Conservation (phyloP, 345 rosid genomes). For the Anastatica hierochuntica region DNA sequence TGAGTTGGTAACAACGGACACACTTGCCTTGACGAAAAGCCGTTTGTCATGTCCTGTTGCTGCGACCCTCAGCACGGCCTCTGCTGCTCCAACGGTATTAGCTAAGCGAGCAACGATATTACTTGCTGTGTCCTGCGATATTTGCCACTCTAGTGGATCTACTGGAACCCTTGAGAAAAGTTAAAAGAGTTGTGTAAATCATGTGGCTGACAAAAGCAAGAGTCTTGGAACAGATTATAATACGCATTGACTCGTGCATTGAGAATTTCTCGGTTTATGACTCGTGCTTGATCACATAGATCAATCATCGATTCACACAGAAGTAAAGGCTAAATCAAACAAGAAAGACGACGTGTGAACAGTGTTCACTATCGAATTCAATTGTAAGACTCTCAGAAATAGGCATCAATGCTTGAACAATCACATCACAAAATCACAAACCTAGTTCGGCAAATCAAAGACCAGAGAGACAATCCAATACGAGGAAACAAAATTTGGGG, state of each 20-base stretch:
- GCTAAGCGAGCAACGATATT: slow-evolving; percentile 68
- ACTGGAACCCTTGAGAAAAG: slow-evolving; percentile 58
- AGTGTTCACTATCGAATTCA: background rate
- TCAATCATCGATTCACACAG: too few relatives aligned
- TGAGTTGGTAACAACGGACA: background rate
- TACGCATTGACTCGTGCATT: too few relatives aligned
- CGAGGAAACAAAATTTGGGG: background rate
- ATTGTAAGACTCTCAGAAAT: too few relatives aligned
- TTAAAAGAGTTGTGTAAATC: background rate
- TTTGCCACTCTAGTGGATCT: slow-evolving; percentile 97
- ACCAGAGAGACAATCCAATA: too few relatives aligned
- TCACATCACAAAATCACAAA: too few relatives aligned
- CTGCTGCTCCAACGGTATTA: slow-evolving; percentile 86
- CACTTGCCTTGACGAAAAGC: slow-evolving; percentile 61
- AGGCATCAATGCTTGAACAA: too few relatives aligned
- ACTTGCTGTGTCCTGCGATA: slow-evolving; percentile 80
- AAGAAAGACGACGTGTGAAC: background rate
- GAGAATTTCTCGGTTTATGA: too few relatives aligned
- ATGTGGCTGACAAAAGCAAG: background rate
- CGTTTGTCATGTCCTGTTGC: slow-evolving; percentile 93
- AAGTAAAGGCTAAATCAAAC: too few relatives aligned
- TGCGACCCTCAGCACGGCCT: slow-evolving; percentile 89
- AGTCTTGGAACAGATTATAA: background rate
- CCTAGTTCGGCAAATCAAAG: too few relatives aligned
- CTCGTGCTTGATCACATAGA: too few relatives aligned